Base-by-base conservation (phyloP, 768 basidiomycete genomes). In the Ramaria sp. region DNA sequence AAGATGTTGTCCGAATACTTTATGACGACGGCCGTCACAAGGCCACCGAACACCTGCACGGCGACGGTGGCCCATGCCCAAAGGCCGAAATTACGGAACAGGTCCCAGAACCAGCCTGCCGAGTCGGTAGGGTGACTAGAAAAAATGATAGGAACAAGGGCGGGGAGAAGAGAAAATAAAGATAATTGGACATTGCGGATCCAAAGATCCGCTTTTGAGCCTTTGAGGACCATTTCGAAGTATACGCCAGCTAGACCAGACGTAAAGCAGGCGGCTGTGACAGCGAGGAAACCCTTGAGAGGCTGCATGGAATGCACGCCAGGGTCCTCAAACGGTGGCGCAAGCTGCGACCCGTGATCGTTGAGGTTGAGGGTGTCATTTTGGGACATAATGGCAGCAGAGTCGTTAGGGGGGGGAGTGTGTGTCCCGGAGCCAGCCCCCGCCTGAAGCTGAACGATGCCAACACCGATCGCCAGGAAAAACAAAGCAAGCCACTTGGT, bases 201-300 rank as follows among this genome's bases (percentile, higher is more conserved):
- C 95, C 95, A 97, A 11, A 98, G 77, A 71, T 96, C 91, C 3
- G 84, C 78, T 63, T 84, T 84, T 2, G 89, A 88, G 63, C 86
- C 85, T 73, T 95, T 98, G 62, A 94, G 75, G 37, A 93, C 92
- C 88, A 95, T 93, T 73, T 98, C 95, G 63, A 98, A 98, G 72
- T 98, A 98, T 27, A 97, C 94, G 6, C 94, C 94, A 0, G 94
- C 94, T 46, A 98, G 81, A 24, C 95, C 95, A 0, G 92, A 95
- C 0, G 94, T 96, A 67, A 95, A 83, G 73, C 95, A 98, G 0
- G 95, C 93, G 13, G 85, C 81, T 7, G 82, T 77, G 52, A 98
- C 94, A 1, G 95, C 95, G 49, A 88, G 66, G 71, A 98, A 94
- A 0, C 95, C 95, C 60, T 82, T 91, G 59, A 86, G 67, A 9